These are phyloP conservation scores for Hypericum perforatum DNA, from an alignment of 345 rosid species.

Conservation along the genomic window DNA sequence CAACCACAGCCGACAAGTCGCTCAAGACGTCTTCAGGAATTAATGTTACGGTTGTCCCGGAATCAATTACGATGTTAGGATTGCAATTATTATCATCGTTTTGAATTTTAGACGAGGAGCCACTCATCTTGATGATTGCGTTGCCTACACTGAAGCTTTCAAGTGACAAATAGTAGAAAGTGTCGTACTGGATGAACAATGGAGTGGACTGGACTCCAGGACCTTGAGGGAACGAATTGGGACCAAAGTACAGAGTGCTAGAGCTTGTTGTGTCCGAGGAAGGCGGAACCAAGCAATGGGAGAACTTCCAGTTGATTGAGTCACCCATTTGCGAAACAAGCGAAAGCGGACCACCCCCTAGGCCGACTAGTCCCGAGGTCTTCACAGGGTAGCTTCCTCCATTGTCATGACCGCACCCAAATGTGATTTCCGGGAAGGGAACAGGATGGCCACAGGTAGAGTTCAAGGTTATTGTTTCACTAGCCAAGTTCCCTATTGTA, in stretches of 20 bases:
- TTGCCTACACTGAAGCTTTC: constrained; percentile 1
- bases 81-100: too few relatives aligned
- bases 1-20: background rate
- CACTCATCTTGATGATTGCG: background rate
- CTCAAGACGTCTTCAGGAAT: background rate
- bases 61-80: background rate
- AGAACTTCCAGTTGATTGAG: constrained; percentile 8
- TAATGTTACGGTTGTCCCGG: constrained; percentile 2
- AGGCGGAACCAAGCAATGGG: constrained; percentile 10
- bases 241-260: constrained; percentile 5
- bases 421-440: too few relatives aligned
- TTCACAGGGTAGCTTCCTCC: constrained; percentile 10
- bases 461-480: constrained; percentile 14
- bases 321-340: constrained; percentile 14
- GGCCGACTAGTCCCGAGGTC: constrained; percentile 21
- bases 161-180: background rate
- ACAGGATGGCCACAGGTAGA: too few relatives aligned
- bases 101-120: too few relatives aligned
- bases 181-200: background rate
- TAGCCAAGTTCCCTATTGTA: constrained; percentile 13
- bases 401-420: constrained; percentile 28
- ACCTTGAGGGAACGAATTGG: background rate
- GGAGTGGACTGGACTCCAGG: background rate
- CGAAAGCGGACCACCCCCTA: constrained; percentile 17
- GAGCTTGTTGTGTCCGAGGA: background rate